Evolutionary conservation across 345 rosid genomes (phyloP).

Genomic region (Eucalyptus urophylla): DNA sequence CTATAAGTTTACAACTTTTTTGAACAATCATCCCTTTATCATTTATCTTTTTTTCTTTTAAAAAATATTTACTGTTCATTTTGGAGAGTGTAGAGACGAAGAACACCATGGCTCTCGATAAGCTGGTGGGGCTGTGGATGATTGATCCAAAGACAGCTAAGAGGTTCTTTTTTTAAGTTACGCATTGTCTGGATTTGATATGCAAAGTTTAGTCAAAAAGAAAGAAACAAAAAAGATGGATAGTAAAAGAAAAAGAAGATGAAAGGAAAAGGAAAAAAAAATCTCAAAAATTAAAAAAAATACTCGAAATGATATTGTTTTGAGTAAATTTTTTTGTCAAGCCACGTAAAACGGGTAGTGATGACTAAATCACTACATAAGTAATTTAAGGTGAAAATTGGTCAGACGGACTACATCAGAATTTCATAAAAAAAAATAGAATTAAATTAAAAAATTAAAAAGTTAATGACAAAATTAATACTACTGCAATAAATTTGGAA

Average conservation of each 20-base stretch:
- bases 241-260: too few relatives aligned
- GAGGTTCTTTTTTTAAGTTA: background rate
- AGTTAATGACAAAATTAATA: background rate
- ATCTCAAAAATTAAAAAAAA: too few relatives aligned
- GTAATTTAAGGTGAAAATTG: background rate
- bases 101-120: background rate
- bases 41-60: too few relatives aligned
- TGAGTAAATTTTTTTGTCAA: too few relatives aligned
- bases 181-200: background rate
- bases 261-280: too few relatives aligned
- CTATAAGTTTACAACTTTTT: too few relatives aligned
- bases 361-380: too few relatives aligned
- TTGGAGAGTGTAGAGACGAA: too few relatives aligned
- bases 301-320: background rate
- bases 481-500: too few relatives aligned
- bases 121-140: background rate
- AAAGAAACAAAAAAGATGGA: background rate
- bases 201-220: background rate
- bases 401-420: rapidly evolving
- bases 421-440: background rate
- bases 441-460: background rate
- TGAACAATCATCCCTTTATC: too few relatives aligned
- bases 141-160: background rate
- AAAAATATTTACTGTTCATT: too few relatives aligned
- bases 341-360: rapidly evolving